Base-by-base conservation (phyloP, 768 basidiomycete species). In the Cystobasidium tubakii region DNA sequence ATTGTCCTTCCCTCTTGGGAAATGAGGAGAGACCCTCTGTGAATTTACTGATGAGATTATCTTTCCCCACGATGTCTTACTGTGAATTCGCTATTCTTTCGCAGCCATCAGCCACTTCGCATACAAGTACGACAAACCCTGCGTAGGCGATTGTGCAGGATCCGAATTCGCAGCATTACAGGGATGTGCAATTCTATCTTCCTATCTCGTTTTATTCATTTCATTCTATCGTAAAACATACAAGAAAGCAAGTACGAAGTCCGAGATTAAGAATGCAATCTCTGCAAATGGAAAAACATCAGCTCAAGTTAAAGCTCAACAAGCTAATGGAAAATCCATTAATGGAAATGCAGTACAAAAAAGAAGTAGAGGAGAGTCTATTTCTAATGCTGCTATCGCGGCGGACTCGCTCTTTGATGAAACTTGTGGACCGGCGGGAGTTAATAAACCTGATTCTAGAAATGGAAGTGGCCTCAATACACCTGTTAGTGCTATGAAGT, bases 161-260 rank as follows among this genome's bases (percentile, higher is more conserved):
- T 88, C 90, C 23, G 91, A 95, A 82, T 82, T 83, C 19, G 91
- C 95, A 67, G 96, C 96, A 1, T 74, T 92, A 73, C 89, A 95
- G 73, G 96, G 94, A 62, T 96, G 93, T 80, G 87, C 82, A 27
- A 85, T 99, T 60, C 85, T 99, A 77, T 90, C 91, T 31, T 89
- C 86, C 79, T 98, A 97, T 83, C 87, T 99, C 67, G 86, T 88
- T 78, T 87, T 99, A 73, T 98, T 99, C 85, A 91, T 98, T 85
- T 91, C 50, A 25, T 70, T 69, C 54, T 46, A 70, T 50, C 31
- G 64, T 25, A 67, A 66, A 50, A 66, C 65, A 31, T 63, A 66
- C 73, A 50, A 74, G 66, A 53, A 55, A 23, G 62, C 67, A 29
- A 23, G 31, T n/a, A 53, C 15, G 9, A 55, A 60, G 19, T 17